Evolutionary conservation across 441 rosid species (phyloP), one percentile per base, ranked within the genome.

Genomic region (Metrosideros polymorpha): DNA sequence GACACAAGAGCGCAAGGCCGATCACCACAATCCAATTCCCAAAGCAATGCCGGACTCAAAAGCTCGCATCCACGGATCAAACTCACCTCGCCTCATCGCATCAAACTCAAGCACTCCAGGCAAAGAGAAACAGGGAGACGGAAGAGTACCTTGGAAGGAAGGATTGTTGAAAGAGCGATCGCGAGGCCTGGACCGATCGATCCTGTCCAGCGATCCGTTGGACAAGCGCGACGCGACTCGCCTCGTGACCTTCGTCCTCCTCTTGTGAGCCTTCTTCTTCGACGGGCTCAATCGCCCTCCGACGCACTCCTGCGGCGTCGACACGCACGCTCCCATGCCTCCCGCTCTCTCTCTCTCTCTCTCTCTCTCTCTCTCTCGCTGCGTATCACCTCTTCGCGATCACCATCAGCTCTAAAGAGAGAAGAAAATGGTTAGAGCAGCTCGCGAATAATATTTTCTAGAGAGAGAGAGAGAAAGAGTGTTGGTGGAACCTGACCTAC

Each of bases 271-370:
- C 66, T 54, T 85, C 87, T 55, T 85, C 87, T 45, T 76, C 51
- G 83, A 76, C 84, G 84, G 42, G 27, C 52, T 79, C 53, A 54
- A 42, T 29, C 84, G 35, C n/a, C 71, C 84, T 25, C 84, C 54
- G 22, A 85, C 84, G 75, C 87, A 85, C 47, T 25, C 87, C 84
- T 79, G 83, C 3, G 87, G 87, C 66, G 45, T 59, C 47, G 87
- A 85, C 39, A 85, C 71, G 83, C 87, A 85, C 42, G 84, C 66
- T 12, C 87, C 87, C 87, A 85, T 85, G 86, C 42, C 43, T 9
- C 76, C 3, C 25, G 1, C 12, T 35, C 6, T 3, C 35, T 29
- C 77, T 9, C 14, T 6, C 14, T 9, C 25, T 9, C 1, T 10
- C 27, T 12, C 45, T 19, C 2, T 3, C 45, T 2, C 6, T 1